Percentiles rank a stretch among this genome's conserved stretches.
phyloP scores from a whole-genome alignment of 2,329 filamentous ascomycete species.

The Neofusicoccum laricinum region DNA sequence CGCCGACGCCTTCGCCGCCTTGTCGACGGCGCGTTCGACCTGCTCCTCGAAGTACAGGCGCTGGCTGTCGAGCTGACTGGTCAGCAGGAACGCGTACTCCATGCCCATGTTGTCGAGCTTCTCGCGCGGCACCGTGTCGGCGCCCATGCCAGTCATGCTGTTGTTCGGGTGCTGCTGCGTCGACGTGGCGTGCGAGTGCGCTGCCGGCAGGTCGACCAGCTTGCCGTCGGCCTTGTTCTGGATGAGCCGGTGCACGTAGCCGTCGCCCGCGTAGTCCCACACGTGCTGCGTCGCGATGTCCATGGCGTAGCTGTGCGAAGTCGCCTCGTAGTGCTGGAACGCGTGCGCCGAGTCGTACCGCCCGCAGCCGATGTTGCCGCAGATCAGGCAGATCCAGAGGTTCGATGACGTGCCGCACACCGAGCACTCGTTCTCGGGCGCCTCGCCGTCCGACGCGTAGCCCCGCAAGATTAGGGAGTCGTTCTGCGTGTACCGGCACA shows the following conservation, averaged over 20 bases:
- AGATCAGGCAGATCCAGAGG: conserved; percentile 94
- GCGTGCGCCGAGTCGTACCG: conserved; percentile 92
- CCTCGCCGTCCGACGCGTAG: conserved; percentile 44
- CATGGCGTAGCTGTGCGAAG: conserved; percentile 85
- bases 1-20: conserved; percentile 71
- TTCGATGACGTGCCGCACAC: conserved; percentile 78
- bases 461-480: conserved; percentile 38
- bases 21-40: conserved; percentile 83
- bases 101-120: conserved; percentile 77
- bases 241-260: conserved; percentile 93
- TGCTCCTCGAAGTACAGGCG: conserved; percentile 92
- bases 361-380: conserved; percentile 87
- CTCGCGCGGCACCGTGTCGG: conserved; percentile 69
- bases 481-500: conserved; percentile 84
- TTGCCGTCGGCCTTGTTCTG: conserved; percentile 92
- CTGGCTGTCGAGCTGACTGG: conserved; percentile 88
- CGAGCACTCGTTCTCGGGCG: conserved; percentile 68
- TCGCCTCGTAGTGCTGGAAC: conserved; percentile 89
- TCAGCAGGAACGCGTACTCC: conserved; percentile 92
- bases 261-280: conserved; percentile 95
- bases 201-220: conserved; percentile 78
- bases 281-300: conserved; percentile 92
- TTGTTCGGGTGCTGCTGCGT: conserved; percentile 24
- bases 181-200: conserved; percentile 27
- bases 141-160: conserved; percentile 42